Evolutionary conservation across 2,329 filamentous ascomycete species (phyloP), one percentile per base, ranked within the genome.

Genomic region (Incumbomyces delicatus): DNA sequence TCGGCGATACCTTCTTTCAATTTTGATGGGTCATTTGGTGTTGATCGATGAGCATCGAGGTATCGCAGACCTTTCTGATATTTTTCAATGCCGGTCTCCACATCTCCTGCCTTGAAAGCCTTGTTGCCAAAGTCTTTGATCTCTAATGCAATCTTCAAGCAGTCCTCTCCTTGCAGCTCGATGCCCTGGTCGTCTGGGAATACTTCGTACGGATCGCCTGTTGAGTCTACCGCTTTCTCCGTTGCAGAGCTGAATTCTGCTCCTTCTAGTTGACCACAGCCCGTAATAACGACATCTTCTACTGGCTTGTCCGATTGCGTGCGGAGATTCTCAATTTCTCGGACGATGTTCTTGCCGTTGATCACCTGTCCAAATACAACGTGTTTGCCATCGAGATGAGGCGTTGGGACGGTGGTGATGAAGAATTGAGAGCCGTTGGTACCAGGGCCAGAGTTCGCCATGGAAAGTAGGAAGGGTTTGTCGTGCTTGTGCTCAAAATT

Each of bases 351-450:
- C 75, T 95, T 96, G 61, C 92, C 92, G 51, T 82, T 85, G 61
- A 95, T 77, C 47, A 96, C 90, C 64, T 95, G 84, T 53, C 92
- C 92, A 59, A 95, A 98, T 18, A 98, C 89, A 39, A 96, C 92
- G 69, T 98, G 90, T 75, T 98, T 98, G 64, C 80, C 80, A 65
- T 98, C 89, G 33, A 96, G 78, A 66, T 96, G 92, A 40, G 88
- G 89, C 12, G 92, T 96, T n/a, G 82, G 76, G 27, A 95, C 87
- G 13, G 92, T 96, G 41, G 92, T 98, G 59, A 96, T 74, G 77
- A 98, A 98, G 78, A 98, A 98, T 63, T 98, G 92, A 42, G 86
- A 94, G 61, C 92, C 92, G 65, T 98, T 98, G 65, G 92, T 95
- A 84, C 84, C 87, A 38, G 88, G 87, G 39, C 92, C 92, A 54